Conservation (phyloP, 768 basidiomycete species). For the Mycena indigotica region DNA sequence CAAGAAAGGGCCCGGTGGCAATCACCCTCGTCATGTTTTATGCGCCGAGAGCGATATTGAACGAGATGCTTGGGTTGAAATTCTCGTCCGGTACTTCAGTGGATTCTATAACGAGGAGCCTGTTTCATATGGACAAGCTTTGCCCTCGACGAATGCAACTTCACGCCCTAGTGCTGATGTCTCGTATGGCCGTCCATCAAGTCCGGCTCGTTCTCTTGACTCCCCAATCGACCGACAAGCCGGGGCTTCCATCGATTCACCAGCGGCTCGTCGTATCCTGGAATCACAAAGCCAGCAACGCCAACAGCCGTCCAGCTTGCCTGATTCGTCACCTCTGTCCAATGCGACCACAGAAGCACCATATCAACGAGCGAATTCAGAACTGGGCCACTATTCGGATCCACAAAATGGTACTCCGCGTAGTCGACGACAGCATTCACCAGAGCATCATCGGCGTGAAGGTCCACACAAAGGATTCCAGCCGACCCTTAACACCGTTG, state of each 20-base stretch:
- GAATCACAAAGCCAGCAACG: conserved; percentile 39
- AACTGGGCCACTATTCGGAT: conserved; percentile 80
- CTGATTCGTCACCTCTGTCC: conserved; percentile 64
- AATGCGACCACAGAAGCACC: conserved; percentile 41
- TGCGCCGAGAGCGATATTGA: conserved; percentile 96
- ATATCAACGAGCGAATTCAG: conserved; percentile 70
- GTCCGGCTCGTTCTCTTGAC: conserved; percentile 58
- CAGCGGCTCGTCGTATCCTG: conserved; percentile 42
- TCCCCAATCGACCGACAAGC: conserved; percentile 48
- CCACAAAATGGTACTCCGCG: conserved; percentile 43
- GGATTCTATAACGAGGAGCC: conserved; percentile 79
- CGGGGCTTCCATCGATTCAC: conserved; percentile 36
- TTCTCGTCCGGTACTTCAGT: conserved; percentile 85
- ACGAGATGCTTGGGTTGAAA: conserved; percentile 92
- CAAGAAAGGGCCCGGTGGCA: conserved; percentile 69
- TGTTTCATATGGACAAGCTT: conserved; percentile 39
- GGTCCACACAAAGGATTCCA: conserved; percentile 66
- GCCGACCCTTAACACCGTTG: conserved; percentile 53
- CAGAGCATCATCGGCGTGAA: conserved; percentile 58
- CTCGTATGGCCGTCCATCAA: conserved; percentile 30
- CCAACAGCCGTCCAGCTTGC: conserved; percentile 49
- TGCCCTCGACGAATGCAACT: conserved; percentile 1
- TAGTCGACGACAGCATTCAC: conserved; percentile 48
- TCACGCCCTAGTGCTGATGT: conserved; percentile 19
- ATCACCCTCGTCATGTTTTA: conserved; percentile 83